Evolutionary conservation across 176 grass and related monocot genomes (phyloP), one percentile per base, ranked within the genome.

Genomic region (Carex myosuroides): DNA sequence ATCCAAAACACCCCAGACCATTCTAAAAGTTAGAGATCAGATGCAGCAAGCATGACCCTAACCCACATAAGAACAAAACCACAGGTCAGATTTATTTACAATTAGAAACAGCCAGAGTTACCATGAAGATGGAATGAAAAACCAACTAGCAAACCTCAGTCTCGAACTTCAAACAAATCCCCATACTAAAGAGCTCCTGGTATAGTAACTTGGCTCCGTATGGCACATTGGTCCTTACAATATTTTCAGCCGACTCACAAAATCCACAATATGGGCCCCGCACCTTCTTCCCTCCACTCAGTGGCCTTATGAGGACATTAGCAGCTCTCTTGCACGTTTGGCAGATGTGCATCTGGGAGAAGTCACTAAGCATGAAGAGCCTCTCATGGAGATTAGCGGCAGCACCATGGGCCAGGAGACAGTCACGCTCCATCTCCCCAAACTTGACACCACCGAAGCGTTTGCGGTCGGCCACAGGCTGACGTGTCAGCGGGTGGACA

Each of bases 401-500:
- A 18, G 95, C 88, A 0, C 92, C 95, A 17, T 98, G 95, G 63
- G 92, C 92, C 2, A 98, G 92, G n/a, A 98, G 89, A 81, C 90
- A 94, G 79, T 98, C 95, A 0, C 92, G 85, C 79, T 98, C 95
- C 95, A 98, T 98, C 60, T 98, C 95, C 60, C 95, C 92, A 22
- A 98, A 98, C 63, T 98, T 98, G 12, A 98, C 92, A n/a, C 95
- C 95, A 3, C 95, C 92, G 26, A 94, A 98, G 61, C 92, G 87
- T 44, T 93, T 99, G 64, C 91, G 80, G 89, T 99, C 96, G 0
- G 88, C 89, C 2, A 93, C 96, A 0, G 96, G 91, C 42, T 99
- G 96, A 63, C 96, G 81, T 46, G 96, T 98, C 48, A 98, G 84
- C 0, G 96, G 93, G 72, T 98, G 96, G 24, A 95, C 96, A 3